Conservation (phyloP, 352 stramenopile species). For the Aphanomyces stellatus region DNA sequence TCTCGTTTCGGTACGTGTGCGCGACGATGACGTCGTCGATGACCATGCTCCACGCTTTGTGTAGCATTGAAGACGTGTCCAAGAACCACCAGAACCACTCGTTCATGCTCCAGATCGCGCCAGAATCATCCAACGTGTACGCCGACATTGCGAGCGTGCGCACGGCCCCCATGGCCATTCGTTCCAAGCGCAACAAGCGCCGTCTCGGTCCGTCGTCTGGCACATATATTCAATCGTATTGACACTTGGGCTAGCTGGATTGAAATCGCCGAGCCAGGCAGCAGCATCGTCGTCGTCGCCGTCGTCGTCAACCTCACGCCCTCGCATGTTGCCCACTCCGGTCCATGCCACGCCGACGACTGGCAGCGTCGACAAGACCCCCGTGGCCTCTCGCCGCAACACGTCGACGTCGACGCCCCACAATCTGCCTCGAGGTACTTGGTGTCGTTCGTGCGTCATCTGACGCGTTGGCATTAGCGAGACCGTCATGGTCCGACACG, state of each 20-base stretch:
- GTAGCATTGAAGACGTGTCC: slow-evolving; percentile 90
- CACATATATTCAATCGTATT: slow-evolving; percentile 31
- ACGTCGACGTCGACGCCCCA: slow-evolving; percentile 12
- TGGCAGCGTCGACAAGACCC: slow-evolving; percentile 19
- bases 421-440: slow-evolving; percentile 22
- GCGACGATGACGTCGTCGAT: background rate
- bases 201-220: slow-evolving; percentile 46
- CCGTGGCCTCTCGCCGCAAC: slow-evolving; percentile 23
- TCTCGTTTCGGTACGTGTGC: slow-evolving; percentile 69
- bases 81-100: slow-evolving; percentile 97
- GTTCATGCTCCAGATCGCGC: slow-evolving; percentile 86
- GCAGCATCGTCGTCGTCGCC: slow-evolving; percentile 31
- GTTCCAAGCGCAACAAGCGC: slow-evolving; percentile 93
- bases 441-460: background rate
- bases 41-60: background rate
- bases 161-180: slow-evolving; percentile 86
- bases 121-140: slow-evolving; percentile 78
- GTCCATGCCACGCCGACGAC: slow-evolving; percentile 18
- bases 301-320: slow-evolving; percentile 19
- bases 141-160: slow-evolving; percentile 85
- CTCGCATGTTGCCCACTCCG: slow-evolving; percentile 23
- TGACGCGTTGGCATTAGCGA: slow-evolving; percentile 1
- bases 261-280: slow-evolving; percentile 13
- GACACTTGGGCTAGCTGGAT: slow-evolving; percentile 2
- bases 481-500: slow-evolving; percentile 12